Conservation (phyloP, 202 grass and related monocot genomes). For the Carex arenaria region DNA sequence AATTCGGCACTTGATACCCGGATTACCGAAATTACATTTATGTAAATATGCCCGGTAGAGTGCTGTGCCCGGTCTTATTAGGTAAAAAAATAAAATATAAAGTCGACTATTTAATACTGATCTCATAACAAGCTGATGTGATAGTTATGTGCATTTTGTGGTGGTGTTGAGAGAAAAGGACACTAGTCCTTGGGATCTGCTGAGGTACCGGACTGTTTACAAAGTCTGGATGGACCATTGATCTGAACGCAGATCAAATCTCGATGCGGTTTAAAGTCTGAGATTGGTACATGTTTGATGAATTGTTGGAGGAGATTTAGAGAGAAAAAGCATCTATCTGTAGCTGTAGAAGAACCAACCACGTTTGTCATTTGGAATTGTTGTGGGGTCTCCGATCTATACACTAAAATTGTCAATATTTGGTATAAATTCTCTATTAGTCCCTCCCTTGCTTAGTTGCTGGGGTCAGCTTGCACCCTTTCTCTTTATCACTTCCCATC, state of each 20-base stretch:
- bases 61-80: too few relatives aligned
- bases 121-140: neutral
- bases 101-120: too few relatives aligned
- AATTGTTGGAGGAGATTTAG: neutral
- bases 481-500: neutral
- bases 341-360: neutral
- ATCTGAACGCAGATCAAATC: neutral
- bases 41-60: too few relatives aligned
- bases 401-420: constrained; percentile 12
- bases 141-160: neutral
- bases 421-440: neutral
- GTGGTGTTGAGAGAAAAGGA: neutral
- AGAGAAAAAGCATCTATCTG: too few relatives aligned
- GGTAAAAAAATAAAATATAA: too few relatives aligned
- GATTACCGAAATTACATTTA: too few relatives aligned
- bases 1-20: too few relatives aligned
- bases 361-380: neutral
- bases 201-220: neutral
- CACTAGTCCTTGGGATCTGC: neutral
- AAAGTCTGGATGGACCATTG: neutral
- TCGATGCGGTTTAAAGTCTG: neutral
- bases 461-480: neutral
- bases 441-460: neutral
- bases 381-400: neutral
- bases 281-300: neutral